Evolutionary conservation across 345 rosid species (phyloP), one percentile per base, ranked within the genome.

Genomic region (Combretum micranthum): DNA sequence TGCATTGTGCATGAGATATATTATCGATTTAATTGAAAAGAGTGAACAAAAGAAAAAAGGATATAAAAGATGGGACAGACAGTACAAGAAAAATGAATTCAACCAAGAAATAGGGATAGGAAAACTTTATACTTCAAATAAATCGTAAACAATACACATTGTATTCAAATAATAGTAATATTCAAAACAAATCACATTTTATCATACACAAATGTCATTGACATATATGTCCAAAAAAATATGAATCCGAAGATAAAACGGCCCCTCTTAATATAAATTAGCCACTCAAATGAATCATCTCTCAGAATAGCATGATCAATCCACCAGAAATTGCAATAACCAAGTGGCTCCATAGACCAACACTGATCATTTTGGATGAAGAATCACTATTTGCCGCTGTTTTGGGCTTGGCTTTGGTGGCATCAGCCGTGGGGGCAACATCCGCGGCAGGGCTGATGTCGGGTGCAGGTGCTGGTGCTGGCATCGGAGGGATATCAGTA

Each of bases 381-480:
- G 95, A 84, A 53, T 20, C 51, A 2, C 67, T 52, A 32, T 76
- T 66, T 0, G 80, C 63, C 7, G 84, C 64, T 17, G 67, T 60
- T 0, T 85, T 64, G 5, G 90, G 44, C 23, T 47, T 57, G 13
- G 66, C 61, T 12, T 37, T 56, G 0, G 61, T 75, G 2, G 65
- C 60, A 11, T 63, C 61, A 1, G 72, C 78, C 19, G 79, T 60
- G 1, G 61, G 1, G 12, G 97, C 94, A 2, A 91, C 26, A 65
- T 93, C 99, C 0, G 97, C 95, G 11, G 71, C 61, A 1, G 90
- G 77, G 61, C 75, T 74, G 12, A 70, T 60, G 13, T 65, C 87
- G 22, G 96, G 99, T 57, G 99, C 83, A 3, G 97, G 96, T 7
- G 96, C 90, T 2, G 99, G 99, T 37, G 95, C 97, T 0, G 96